These are phyloP conservation scores for Stephania japonica DNA, from an alignment of 164 flowering plant genomes.

Conservation along the genomic window DNA sequence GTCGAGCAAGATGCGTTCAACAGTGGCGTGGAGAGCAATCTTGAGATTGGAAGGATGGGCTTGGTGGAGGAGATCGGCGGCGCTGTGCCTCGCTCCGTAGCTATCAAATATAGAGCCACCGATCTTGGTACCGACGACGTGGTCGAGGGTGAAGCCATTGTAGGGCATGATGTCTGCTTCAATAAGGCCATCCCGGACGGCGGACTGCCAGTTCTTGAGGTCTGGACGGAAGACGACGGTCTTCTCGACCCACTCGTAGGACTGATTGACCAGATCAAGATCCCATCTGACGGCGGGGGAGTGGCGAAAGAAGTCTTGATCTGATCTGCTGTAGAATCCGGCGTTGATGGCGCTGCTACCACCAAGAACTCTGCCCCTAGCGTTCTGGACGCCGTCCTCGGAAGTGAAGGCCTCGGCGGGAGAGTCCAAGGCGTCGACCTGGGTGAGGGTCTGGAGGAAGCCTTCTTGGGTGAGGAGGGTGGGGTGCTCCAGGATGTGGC, in stretches of 20 bases:
- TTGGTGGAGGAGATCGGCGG: conserved; percentile 59
- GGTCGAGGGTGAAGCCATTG: conserved; percentile 58
- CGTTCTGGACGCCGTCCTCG: conserved; percentile 79
- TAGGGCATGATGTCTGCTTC: conserved; percentile 64
- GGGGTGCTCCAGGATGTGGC: conserved; percentile 10
- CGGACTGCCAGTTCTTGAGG: conserved; percentile 67
- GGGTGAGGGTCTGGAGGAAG: conserved; percentile 46
- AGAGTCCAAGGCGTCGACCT: conserved; percentile 37
- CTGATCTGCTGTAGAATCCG: conserved; percentile 78
- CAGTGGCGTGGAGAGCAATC: conserved; percentile 59
- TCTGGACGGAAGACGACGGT: conserved; percentile 55
- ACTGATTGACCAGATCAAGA: conserved; percentile 39
- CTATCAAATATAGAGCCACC: conserved; percentile 75
- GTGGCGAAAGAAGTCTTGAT: conserved; percentile 34
- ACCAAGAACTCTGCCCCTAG: conserved; percentile 81
- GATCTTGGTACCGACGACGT: conserved; percentile 63
- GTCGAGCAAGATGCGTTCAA: conserved; percentile 51
- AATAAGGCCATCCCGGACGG: conserved; percentile 56
- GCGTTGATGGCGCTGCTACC: conserved; percentile 91
- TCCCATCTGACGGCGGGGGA: conserved; percentile 55
- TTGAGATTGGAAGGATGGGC: conserved; percentile 40
- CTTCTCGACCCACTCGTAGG: conserved; percentile 79
- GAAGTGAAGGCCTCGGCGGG: conserved; percentile 75
- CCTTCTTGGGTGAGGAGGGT: conserved; percentile 51
- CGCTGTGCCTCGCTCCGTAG: conserved; percentile 52